Evolutionary conservation across 202 grass and related monocot species (phyloP), one percentile per base, ranked within the genome.

Genomic region (Carex arenaria): DNA sequence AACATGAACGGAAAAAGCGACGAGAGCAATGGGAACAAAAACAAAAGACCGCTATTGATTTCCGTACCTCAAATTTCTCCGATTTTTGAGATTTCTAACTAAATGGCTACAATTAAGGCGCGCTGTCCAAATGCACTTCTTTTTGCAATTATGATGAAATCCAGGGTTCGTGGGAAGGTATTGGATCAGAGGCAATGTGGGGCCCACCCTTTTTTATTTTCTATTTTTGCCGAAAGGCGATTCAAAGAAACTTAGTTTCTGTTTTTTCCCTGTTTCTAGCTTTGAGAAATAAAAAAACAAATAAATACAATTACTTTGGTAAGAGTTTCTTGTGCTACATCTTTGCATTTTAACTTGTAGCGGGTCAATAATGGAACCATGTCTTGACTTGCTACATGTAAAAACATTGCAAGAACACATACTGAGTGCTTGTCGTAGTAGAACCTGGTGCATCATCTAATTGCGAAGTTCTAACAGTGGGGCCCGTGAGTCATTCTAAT

Each of bases 141-240:
- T 53, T 30, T 53, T 47, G 31, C 12, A 28, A 65, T 52, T 82
- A 53, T 1, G 80, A 82, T 69, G 9, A 47, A 81, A 62, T 68
- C 64, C 80, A 82, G 64, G n/a, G 14, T 67, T 82, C 64, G 80
- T 82, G 80, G 63, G 62, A 15, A 57, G 64, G 61, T 17, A n/a
- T 42, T 3, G 23, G 5, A 82, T 65, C 43, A 68, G 62, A 68
- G 28, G 42, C 64, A 22, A 7, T 57, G 80, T 45, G 61, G 80
- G 79, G 23, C 80, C 80, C 14, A 69, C 2, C 8, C 14, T 4
- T 54, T 34, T 68, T 53, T 11, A 20, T 82, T 67, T 53, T 69
- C 80, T 68, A 82, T 47, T 67, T 82, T 67, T 67, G 63, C 80
- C 63, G 45, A 82, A 68, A 82, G 80, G 6, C 5, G 14, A 59